These are phyloP conservation scores for Sclerotinia spermophila DNA, from an alignment of 2,329 filamentous ascomycete genomes.

Conservation along the genomic window DNA sequence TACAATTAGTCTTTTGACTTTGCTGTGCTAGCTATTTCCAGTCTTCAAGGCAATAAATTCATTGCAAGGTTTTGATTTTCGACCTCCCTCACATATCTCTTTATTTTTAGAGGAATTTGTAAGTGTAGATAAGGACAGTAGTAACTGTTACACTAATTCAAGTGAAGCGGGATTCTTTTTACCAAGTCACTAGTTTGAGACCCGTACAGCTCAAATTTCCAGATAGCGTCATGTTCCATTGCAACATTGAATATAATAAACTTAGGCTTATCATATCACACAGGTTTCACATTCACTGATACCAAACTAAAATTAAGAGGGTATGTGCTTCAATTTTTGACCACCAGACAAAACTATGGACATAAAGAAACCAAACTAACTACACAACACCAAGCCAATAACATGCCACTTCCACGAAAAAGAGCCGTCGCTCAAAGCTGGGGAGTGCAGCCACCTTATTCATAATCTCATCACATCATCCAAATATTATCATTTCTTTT, in stretches of 20 bases:
- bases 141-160: not conserved
- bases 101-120: not conserved
- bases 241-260: not conserved
- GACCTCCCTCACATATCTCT: not conserved
- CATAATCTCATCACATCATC: slow-evolving; percentile 9
- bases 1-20: not conserved
- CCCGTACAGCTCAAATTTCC: not conserved
- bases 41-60: too few species aligned
- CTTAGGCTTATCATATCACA: not conserved
- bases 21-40: not conserved
- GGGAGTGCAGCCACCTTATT: slow-evolving; percentile 6
- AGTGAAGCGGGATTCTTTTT: not conserved
- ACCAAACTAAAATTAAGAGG: not conserved
- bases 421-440: slow-evolving; percentile 19
- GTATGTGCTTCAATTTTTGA: not conserved
- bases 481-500: not conserved
- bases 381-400: slow-evolving; percentile 8
- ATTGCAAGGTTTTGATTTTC: not conserved
- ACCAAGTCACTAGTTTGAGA: not conserved
- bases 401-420: slow-evolving; percentile 6
- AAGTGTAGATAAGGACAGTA: not conserved
- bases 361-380: slow-evolving; percentile 4
- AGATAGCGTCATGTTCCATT: not conserved
- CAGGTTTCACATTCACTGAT: not conserved
- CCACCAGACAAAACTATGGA: slow-evolving; percentile 9